Evolutionary conservation across 208 protist genomes (phyloP).

Genomic region (Leishmania lainsoni): DNA sequence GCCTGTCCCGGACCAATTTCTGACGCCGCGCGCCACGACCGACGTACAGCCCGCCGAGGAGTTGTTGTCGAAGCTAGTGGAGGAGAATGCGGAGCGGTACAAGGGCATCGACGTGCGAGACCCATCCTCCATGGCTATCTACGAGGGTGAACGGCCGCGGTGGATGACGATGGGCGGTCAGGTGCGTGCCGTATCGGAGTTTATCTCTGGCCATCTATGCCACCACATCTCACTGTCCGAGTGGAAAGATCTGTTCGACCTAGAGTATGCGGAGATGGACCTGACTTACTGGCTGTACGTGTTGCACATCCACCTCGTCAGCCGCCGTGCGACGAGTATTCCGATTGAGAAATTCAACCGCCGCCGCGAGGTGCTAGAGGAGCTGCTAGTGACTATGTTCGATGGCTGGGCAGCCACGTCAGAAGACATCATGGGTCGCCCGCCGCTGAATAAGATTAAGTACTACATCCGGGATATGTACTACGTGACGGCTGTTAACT

Average conservation of each 20-base stretch:
- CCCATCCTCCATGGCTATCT: constrained; percentile 79
- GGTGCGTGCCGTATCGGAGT: constrained; percentile 85
- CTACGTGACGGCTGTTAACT: constrained; percentile 89
- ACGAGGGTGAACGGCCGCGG: constrained; percentile 76
- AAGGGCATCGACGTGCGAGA: constrained; percentile 83
- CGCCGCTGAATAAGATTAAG: constrained; percentile 85
- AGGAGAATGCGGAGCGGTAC: constrained; percentile 75
- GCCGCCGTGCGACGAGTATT: constrained; percentile 79
- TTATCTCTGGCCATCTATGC: constrained; percentile 88
- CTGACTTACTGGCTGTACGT: constrained; percentile 91
- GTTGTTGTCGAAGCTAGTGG: constrained; percentile 62
- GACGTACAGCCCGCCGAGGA: constrained; percentile 71
- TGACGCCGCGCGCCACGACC: constrained; percentile 80
- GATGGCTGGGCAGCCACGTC: constrained; percentile 83
- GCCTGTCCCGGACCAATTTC: constrained; percentile 61
- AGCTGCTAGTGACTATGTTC: constrained; percentile 88
- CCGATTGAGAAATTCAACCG: constrained; percentile 88
- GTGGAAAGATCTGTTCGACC: constrained; percentile 85
- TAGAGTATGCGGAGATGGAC: constrained; percentile 91
- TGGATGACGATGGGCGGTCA: constrained; percentile 88
- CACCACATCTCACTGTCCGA: constrained; percentile 86
- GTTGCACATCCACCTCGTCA: constrained; percentile 85
- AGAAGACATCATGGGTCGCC: constrained; percentile 87
- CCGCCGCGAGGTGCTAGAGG: constrained; percentile 87
- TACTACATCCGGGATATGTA: constrained; percentile 93